Conservation (phyloP, 148 eudicot species). For the Rhododendron henanense region DNA sequence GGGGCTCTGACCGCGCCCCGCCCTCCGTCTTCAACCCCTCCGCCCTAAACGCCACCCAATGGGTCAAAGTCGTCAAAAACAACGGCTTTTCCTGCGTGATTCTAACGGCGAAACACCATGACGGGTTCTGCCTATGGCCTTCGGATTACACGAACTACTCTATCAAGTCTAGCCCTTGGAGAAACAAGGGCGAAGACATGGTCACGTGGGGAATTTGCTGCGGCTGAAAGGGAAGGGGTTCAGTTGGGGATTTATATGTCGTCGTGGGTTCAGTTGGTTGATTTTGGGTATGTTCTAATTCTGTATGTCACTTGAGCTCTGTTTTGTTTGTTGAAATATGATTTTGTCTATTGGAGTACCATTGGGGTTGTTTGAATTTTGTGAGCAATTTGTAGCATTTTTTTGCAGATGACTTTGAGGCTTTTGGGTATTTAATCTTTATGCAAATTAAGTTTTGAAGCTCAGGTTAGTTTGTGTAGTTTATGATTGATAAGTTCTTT, state of each 20-base stretch:
- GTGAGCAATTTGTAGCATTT: background rate
- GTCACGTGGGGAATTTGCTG: conserved; percentile 45
- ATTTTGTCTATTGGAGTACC: background rate
- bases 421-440: conserved; percentile 1
- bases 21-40: conserved; percentile 57
- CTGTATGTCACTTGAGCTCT: background rate
- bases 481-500: background rate
- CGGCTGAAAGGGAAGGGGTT: conserved; percentile 38
- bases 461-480: background rate
- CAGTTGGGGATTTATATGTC: conserved; percentile 70
- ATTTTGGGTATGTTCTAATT: background rate
- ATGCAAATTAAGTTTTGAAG: background rate
- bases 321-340: background rate
- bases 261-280: conserved; percentile 57
- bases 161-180: conserved; percentile 53
- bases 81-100: conserved; percentile 52
- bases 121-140: conserved; percentile 83
- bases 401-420: background rate
- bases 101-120: conserved; percentile 74
- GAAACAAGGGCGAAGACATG: conserved; percentile 48
- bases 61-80: conserved; percentile 48
- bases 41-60: conserved; percentile 43
- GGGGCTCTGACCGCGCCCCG: conserved; percentile 50
- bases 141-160: conserved; percentile 58
- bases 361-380: background rate